Conservation (phyloP, 2,329 filamentous ascomycete species). For the Chrysoporthe austroafricana region DNA sequence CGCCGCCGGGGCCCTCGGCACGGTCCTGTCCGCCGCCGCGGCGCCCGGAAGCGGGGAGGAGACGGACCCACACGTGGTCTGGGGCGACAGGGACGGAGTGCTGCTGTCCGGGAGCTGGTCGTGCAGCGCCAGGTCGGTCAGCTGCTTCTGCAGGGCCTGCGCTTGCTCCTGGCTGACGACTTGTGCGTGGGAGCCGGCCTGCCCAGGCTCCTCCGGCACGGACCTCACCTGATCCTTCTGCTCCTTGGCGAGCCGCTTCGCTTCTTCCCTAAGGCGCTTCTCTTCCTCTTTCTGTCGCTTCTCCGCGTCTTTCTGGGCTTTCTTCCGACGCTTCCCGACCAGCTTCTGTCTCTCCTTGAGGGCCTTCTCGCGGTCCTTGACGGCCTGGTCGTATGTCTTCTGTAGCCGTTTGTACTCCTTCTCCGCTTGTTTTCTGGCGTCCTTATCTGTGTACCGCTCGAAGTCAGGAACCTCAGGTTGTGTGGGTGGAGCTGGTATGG, state of each 20-base stretch:
- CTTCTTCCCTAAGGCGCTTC: constrained; percentile 28
- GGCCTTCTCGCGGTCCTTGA: constrained; percentile 68
- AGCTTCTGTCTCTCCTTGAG: constrained; percentile 67
- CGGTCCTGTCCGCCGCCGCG: neutral
- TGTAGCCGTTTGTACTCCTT: constrained; percentile 66
- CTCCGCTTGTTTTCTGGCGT: constrained; percentile 68
- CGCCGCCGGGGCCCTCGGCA: neutral
- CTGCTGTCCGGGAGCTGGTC: constrained; percentile 12
- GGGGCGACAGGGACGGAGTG: constrained; percentile 1
- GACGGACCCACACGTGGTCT: constrained; percentile 3
- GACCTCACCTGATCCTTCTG: constrained; percentile 23
- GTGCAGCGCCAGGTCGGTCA: constrained; percentile 25
- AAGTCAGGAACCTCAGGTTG: constrained; percentile 62
- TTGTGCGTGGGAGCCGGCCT: constrained; percentile 11
- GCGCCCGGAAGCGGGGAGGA: constrained; percentile 23
- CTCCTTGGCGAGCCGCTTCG: constrained; percentile 34
- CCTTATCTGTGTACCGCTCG: constrained; percentile 63
- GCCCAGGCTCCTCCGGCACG: neutral
- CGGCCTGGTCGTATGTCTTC: constrained; percentile 67
- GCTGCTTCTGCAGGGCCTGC: constrained; percentile 24
- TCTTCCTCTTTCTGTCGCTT: constrained; percentile 39
- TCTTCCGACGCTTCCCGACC: constrained; percentile 56
- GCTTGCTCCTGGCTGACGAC: constrained; percentile 20
- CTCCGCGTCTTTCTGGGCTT: constrained; percentile 47
- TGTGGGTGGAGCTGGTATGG: constrained; percentile 54